Percentiles rank a stretch among this genome's conserved stretches.
These are phyloP conservation scores for Microthyrium microscopicum DNA, from an alignment of 2,329 filamentous ascomycete genomes.

Conservation along the genomic window DNA sequence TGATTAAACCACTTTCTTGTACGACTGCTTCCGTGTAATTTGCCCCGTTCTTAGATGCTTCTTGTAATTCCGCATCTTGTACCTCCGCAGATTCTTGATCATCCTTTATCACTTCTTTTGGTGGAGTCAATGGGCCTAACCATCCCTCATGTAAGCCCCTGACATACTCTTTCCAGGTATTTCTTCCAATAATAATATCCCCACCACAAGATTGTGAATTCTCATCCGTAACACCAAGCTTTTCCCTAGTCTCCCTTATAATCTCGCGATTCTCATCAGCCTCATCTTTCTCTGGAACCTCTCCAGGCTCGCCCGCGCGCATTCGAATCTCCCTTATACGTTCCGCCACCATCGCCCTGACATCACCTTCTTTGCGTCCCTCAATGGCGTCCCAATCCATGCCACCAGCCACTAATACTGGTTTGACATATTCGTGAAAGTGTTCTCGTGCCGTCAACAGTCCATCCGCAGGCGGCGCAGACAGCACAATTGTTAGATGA, in stretches of 20 bases:
- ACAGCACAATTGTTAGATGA: conserved; percentile 71
- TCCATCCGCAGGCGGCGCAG: conserved; percentile 73
- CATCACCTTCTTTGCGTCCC: conserved; percentile 80
- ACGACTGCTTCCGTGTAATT: too few relatives aligned
- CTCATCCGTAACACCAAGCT: conserved; percentile 52
- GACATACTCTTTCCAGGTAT: conserved; percentile 96
- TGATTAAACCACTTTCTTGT: too few relatives aligned
- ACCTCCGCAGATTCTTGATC: conserved; percentile 12
- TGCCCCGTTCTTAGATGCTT: background rate
- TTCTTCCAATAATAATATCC: conserved; percentile 75
- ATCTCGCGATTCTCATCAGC: conserved; percentile 40
- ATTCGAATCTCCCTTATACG: conserved; percentile 53
- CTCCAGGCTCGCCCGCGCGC: conserved; percentile 38
- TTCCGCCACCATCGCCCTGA: conserved; percentile 73
- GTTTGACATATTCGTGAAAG: conserved; percentile 92
- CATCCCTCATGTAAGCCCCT: conserved; percentile 90
- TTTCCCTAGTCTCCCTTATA: conserved; percentile 46
- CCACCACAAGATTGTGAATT: conserved; percentile 60
- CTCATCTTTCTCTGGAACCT: conserved; percentile 26
- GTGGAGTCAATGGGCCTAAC: conserved; percentile 66
- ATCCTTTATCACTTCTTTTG: conserved; percentile 21
- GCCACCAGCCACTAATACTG: conserved; percentile 72
- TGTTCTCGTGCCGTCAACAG: conserved; percentile 77
- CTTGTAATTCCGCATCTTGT: background rate
- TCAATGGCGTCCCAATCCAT: conserved; percentile 95